Conservation (phyloP, 2,329 filamentous ascomycete genomes). For the Aureobasidium melanogenum region DNA sequence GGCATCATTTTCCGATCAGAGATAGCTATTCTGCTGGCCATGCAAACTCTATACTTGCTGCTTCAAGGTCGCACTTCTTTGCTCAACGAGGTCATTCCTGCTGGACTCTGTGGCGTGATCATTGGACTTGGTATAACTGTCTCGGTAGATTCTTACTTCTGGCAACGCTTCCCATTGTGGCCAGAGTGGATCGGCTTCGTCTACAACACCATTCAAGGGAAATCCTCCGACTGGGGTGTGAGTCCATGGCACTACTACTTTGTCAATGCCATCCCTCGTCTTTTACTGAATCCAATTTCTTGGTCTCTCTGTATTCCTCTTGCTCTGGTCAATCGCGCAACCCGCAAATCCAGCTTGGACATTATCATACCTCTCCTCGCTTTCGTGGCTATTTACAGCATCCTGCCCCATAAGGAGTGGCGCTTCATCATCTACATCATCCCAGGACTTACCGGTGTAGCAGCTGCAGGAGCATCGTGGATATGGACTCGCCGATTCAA, state of each 20-base stretch:
- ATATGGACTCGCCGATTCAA: conserved; percentile 54
- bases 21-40: conserved; percentile 68
- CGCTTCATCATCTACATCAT: conserved; percentile 88
- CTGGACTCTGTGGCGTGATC: conserved; percentile 57
- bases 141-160: conserved; percentile 83
- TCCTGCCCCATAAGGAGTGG: conserved; percentile 92
- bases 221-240: conserved; percentile 79
- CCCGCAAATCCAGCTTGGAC: conserved; percentile 36
- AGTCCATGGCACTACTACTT: conserved; percentile 85
- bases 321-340: conserved; percentile 41
- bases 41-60: conserved; percentile 58
- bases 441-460: conserved; percentile 69
- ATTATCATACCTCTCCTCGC: conserved; percentile 56
- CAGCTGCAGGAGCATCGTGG: conserved; percentile 64
- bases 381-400: conserved; percentile 73
- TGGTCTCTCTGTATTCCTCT: conserved; percentile 44
- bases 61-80: conserved; percentile 45
- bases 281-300: conserved; percentile 71
- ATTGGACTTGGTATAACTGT: conserved; percentile 62
- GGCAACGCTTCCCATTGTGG: conserved; percentile 71
- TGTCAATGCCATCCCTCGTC: conserved; percentile 65
- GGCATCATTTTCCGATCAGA: conserved; percentile 85
- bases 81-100: conserved; percentile 50
- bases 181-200: conserved; percentile 83
- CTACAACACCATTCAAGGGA: conserved; percentile 80